Conservation (phyloP, 2,329 filamentous ascomycete genomes). For the Aureobasidium mangrovei region DNA sequence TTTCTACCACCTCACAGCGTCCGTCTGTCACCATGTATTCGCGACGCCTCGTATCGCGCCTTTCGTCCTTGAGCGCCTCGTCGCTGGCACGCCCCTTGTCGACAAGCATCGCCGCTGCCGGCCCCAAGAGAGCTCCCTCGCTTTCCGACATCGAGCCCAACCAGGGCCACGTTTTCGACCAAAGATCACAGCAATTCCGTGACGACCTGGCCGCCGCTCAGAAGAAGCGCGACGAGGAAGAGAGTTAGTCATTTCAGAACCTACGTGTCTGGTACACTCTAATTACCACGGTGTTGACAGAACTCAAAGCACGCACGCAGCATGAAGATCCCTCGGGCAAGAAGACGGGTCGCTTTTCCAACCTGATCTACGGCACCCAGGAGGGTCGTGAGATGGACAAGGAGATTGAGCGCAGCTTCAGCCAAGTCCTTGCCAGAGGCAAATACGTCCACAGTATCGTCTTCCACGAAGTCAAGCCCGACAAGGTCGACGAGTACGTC, state of each 20-base stretch:
- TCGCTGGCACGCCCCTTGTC: constrained; percentile 12
- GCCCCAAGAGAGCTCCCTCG: constrained; percentile 49
- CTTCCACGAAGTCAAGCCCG: constrained; percentile 89
- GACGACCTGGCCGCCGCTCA: constrained; percentile 68
- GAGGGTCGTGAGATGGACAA: constrained; percentile 90
- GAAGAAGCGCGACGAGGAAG: constrained; percentile 68
- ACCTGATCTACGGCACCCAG: constrained; percentile 92
- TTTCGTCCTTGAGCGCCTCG: constrained; percentile 15
- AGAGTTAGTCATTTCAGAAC: constrained; percentile 60
- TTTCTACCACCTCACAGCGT: neutral
- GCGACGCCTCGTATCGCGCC: constrained; percentile 19
- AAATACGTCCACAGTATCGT: constrained; percentile 99
- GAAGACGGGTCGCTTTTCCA: constrained; percentile 60
- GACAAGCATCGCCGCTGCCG: neutral
- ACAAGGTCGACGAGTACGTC: constrained; percentile 91
- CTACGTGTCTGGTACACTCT: constrained; percentile 22
- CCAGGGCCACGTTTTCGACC: constrained; percentile 66
- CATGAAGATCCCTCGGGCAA: constrained; percentile 52
- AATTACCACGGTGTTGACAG: constrained; percentile 14
- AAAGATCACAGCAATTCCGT: constrained; percentile 78
- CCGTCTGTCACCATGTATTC: constrained; percentile 17
- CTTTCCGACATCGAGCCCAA: constrained; percentile 76
- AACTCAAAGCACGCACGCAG: neutral
- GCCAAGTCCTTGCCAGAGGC: constrained; percentile 83
- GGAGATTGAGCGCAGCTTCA: constrained; percentile 93